phyloP scores from a whole-genome alignment of 78 protist species.

The Dictyostelium purpureum region DNA sequence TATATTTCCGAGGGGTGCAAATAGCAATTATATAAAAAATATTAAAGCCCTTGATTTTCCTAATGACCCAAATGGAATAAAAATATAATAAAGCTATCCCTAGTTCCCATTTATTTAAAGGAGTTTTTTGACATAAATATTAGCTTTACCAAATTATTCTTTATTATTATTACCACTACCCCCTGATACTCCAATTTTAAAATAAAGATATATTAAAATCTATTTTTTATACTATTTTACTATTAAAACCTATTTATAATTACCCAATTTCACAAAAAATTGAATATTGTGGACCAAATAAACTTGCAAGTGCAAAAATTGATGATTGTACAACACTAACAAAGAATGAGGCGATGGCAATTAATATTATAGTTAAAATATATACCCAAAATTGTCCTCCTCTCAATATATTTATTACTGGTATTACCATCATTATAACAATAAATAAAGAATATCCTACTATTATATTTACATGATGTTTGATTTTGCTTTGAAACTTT shows the following conservation, averaged over 20 bases:
- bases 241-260: no score
- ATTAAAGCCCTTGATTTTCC: no score
- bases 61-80: no score
- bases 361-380: neutral
- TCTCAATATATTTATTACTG: neutral
- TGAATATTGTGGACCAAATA: conserved; percentile 53
- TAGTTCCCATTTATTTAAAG: no score
- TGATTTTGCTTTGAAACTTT: conserved; percentile 24
- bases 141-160: neutral
- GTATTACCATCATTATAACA: neutral
- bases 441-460: conserved; percentile 17
- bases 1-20: no score
- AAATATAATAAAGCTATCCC: no score
- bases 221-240: no score
- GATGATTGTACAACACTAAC: conserved; percentile 56
- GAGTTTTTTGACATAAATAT: neutral
- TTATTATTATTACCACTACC: conserved; percentile 27
- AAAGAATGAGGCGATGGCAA: neutral
- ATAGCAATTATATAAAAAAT: no score
- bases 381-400: neutral
- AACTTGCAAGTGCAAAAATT: conserved; percentile 27
- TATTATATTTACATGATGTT: neutral
- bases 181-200: conserved; percentile 43
- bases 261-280: conserved; percentile 24
- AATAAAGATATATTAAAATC: no score